Conservation (phyloP, 305 asterid species). For the Fraxinus xanthoxyloides region DNA sequence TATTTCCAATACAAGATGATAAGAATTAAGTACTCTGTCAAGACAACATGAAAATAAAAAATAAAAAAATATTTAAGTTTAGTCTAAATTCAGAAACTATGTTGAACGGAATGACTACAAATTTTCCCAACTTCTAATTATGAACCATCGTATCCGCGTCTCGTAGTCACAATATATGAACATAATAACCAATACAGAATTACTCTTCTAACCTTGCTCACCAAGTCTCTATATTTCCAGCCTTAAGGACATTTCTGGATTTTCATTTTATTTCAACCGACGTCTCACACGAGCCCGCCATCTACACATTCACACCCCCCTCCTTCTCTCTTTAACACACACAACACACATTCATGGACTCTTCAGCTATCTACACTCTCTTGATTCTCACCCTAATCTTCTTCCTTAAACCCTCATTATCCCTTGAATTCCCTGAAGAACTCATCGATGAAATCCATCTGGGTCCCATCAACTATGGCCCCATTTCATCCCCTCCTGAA, state of each 20-base stretch:
- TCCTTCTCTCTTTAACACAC: not conserved
- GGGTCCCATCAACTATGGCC: constrained; percentile 19
- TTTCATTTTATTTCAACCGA: constrained; percentile 30
- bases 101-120: too few relatives aligned
- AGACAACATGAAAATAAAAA: too few relatives aligned
- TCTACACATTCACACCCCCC: not conserved
- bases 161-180: not conserved
- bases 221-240: not conserved
- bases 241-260: constrained; percentile 22
- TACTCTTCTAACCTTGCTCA: not conserved
- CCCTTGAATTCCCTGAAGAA: constrained; percentile 38
- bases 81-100: not conserved
- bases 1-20: not conserved
- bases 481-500: constrained; percentile 18
- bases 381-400: constrained; percentile 32
- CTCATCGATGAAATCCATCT: constrained; percentile 29
- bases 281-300: constrained; percentile 36
- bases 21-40: too few relatives aligned
- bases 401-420: constrained; percentile 18
- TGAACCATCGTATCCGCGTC: not conserved
- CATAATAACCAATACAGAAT: too few relatives aligned
- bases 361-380: constrained; percentile 26
- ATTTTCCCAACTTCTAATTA: too few relatives aligned
- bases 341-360: constrained; percentile 26
- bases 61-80: too few relatives aligned